Conservation (phyloP, 2,329 filamentous ascomycete species). For the Metarhizium sp. region DNA sequence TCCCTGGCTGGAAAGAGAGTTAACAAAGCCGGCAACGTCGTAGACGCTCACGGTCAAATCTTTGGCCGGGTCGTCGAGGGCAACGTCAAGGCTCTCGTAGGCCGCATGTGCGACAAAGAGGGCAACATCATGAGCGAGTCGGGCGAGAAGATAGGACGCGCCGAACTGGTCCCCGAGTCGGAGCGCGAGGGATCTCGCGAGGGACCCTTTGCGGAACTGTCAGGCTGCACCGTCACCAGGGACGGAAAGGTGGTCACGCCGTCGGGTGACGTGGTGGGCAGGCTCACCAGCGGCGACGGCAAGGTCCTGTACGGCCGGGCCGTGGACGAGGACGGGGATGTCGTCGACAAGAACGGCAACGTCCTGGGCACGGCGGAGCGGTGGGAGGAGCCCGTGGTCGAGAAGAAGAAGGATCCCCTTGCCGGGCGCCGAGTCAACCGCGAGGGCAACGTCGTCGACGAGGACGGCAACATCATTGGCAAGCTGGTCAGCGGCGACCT, state of each 20-base stretch:
- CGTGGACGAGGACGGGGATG: constrained; percentile 76
- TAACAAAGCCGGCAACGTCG: constrained; percentile 59
- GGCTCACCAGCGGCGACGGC: constrained; percentile 59
- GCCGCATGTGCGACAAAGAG: constrained; percentile 62
- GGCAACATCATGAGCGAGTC: constrained; percentile 64
- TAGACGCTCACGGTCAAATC: constrained; percentile 43
- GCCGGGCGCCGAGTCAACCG: constrained; percentile 46
- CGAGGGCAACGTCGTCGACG: constrained; percentile 49
- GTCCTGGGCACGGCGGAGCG: constrained; percentile 47
- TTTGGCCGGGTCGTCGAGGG: constrained; percentile 61
- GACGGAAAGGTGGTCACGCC: constrained; percentile 59
- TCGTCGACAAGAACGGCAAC: constrained; percentile 67
- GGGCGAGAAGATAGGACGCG: constrained; percentile 60
- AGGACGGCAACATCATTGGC: constrained; percentile 51
- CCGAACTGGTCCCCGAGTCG: constrained; percentile 58
- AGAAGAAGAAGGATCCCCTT: constrained; percentile 42
- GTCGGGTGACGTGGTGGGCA: constrained; percentile 62
- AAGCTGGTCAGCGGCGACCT: constrained; percentile 61
- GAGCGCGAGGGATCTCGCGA: constrained; percentile 55
- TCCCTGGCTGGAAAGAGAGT: constrained; percentile 59
- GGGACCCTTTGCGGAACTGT: constrained; percentile 59
- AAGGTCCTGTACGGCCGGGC: constrained; percentile 63
- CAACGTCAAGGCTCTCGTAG: constrained; percentile 51
- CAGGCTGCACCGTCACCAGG: constrained; percentile 56
- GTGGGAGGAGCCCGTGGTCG: constrained; percentile 46